phyloP scores from a whole-genome alignment of 1,284 basidiomycete genomes.

The Ustilago vetiveriae region DNA sequence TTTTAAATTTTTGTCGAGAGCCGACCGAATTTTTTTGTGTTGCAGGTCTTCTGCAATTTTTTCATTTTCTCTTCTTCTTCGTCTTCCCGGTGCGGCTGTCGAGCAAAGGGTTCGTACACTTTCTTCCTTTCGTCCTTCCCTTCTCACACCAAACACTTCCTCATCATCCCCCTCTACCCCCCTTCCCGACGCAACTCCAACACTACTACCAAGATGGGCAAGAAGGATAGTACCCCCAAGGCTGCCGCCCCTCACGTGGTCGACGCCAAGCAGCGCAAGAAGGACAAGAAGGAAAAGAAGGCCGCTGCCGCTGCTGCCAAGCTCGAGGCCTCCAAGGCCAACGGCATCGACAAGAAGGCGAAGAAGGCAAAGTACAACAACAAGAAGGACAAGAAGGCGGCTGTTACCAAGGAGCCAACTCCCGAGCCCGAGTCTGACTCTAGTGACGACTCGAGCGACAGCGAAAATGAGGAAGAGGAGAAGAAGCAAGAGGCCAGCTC shows the following conservation, averaged over 20 bases:
- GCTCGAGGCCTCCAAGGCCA: slow-evolving; percentile 36
- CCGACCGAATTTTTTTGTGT: too few relatives aligned
- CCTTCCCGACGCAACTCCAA: neutral
- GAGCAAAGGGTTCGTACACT: neutral
- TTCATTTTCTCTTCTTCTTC: slow-evolving; percentile 10
- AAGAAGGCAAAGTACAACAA: slow-evolving; percentile 50
- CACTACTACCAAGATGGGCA: slow-evolving; percentile 15
- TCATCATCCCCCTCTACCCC: neutral
- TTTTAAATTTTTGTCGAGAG: too few relatives aligned
- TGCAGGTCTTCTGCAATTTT: slow-evolving; percentile 12
- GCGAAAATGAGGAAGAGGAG: slow-evolving; percentile 16
- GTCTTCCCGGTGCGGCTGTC: slow-evolving; percentile 1
- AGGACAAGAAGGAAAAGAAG: slow-evolving; percentile 46
- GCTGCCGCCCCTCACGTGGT: slow-evolving; percentile 30
- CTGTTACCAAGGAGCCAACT: slow-evolving; percentile 46
- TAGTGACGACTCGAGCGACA: slow-evolving; percentile 15
- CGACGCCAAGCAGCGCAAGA: slow-evolving; percentile 43
- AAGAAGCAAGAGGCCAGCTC: slow-evolving; percentile 6
- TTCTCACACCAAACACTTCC: neutral
- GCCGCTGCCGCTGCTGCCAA: slow-evolving; percentile 24
- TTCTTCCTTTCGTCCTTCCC: neutral
- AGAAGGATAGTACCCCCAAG: slow-evolving; percentile 41
- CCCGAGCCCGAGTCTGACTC: slow-evolving; percentile 24
- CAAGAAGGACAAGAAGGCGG: slow-evolving; percentile 50
- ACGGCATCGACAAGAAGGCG: slow-evolving; percentile 47